Percentiles rank a stretch among this genome's conserved stretches.
phyloP scores from a whole-genome alignment of 768 basidiomycete genomes.

The Boletus bicolor region DNA sequence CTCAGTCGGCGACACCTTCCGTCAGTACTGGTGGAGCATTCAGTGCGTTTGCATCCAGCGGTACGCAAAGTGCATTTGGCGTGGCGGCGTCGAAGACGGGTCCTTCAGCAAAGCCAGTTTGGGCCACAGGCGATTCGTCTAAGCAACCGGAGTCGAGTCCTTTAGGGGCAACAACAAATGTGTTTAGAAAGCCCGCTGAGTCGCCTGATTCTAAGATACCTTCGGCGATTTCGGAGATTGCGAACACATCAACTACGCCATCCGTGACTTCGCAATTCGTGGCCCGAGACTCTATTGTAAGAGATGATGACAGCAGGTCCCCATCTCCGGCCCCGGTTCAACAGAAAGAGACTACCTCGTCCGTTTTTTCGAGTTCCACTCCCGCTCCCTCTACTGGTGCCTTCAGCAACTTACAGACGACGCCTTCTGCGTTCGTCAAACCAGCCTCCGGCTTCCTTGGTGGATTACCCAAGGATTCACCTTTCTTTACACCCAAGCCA shows the following conservation, averaged over 20 bases:
- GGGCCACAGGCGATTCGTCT: constrained; percentile 12
- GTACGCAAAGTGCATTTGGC: constrained; percentile 30
- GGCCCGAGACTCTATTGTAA: constrained; percentile 12
- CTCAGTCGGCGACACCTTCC: constrained; percentile 14
- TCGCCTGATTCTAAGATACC: constrained; percentile 8
- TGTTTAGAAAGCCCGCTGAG: constrained; percentile 11
- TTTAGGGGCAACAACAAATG: not conserved
- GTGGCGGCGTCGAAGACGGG: constrained; percentile 15
- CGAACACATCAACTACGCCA: constrained; percentile 5
- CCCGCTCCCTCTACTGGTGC: constrained; percentile 33
- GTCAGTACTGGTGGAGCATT: constrained; percentile 33
- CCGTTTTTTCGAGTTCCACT: constrained; percentile 20
- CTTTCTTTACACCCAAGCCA: constrained; percentile 46
- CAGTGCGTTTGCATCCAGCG: constrained; percentile 31
- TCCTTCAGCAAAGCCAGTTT: constrained; percentile 22
- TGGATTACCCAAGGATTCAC: constrained; percentile 42
- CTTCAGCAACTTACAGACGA: constrained; percentile 39
- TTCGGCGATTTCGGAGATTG: constrained; percentile 6
- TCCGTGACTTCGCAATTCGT: constrained; percentile 1
- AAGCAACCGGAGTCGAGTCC: constrained; percentile 11
- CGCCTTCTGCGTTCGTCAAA: constrained; percentile 35
- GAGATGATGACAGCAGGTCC: constrained; percentile 26
- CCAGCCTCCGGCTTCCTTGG: constrained; percentile 37
- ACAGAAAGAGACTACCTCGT: constrained; percentile 3
- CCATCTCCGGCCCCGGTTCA: constrained; percentile 22